Percentiles rank a stretch among this genome's conserved stretches.
phyloP scores from a whole-genome alignment of 2,329 filamentous ascomycete genomes.

The Neophaeococcomyces aloes region DNA sequence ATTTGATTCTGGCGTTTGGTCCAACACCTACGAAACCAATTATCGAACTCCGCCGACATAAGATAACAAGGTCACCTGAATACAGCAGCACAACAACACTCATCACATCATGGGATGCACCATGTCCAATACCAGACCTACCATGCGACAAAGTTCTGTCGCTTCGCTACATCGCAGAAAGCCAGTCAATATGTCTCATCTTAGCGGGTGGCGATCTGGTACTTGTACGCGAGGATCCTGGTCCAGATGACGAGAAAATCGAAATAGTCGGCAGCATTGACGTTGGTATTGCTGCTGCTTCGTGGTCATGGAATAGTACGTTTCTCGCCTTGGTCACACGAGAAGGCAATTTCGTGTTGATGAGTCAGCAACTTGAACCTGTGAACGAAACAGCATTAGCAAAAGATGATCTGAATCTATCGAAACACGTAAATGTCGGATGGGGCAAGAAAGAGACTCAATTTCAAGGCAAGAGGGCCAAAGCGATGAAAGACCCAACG shows the following conservation, averaged over 20 bases:
- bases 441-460: slow-evolving; percentile 99
- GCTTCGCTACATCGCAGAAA: slow-evolving; percentile 78
- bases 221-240: slow-evolving; percentile 62
- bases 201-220: slow-evolving; percentile 86
- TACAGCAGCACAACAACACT: slow-evolving; percentile 22
- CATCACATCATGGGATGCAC: slow-evolving; percentile 67
- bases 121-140: slow-evolving; percentile 66
- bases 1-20: slow-evolving; percentile 69
- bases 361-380: slow-evolving; percentile 84
- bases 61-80: slow-evolving; percentile 26
- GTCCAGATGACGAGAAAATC: slow-evolving; percentile 62
- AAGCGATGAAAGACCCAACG: slow-evolving; percentile 80
- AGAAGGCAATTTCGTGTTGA: slow-evolving; percentile 70
- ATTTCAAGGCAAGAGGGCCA: slow-evolving; percentile 83
- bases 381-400: slow-evolving; percentile 65
- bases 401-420: slow-evolving; percentile 69
- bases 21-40: slow-evolving; percentile 58
- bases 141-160: slow-evolving; percentile 63
- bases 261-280: slow-evolving; percentile 95
- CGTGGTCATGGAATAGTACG: slow-evolving; percentile 94
- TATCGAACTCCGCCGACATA: slow-evolving; percentile 67
- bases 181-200: slow-evolving; percentile 65
- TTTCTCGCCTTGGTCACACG: slow-evolving; percentile 73
- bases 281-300: slow-evolving; percentile 75
- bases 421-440: slow-evolving; percentile 87